Evolutionary conservation across 495 filamentous ascomycete species (phyloP), one percentile per base, ranked within the genome.

Genomic region (Aspergillus ellipticus): DNA sequence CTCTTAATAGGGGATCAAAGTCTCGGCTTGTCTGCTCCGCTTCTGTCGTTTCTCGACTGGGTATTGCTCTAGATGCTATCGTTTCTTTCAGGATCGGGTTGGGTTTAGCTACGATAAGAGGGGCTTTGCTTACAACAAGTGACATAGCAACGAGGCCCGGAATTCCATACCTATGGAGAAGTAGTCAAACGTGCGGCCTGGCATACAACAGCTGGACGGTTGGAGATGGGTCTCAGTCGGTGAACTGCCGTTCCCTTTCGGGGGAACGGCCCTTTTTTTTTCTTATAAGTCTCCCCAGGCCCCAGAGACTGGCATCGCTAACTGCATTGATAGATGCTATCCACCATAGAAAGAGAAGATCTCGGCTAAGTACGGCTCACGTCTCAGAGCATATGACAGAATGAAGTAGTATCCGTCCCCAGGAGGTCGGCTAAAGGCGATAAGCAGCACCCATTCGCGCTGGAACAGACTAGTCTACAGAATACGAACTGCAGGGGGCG

Each of bases 1-100:
- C 89, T 92, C 89, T 85, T 63, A 88, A 85, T 89, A 91, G 90
- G 89, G 90, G 77, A 84, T 96, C 91, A 96, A 92, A 91, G 91
- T 75, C 85, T 89, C 75, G 91, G 82, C 91, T 92, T 94, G 89
- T 95, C 90, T 76, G 82, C 67, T 51, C 55, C 47, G 45, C 33
- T 55, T 63, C 57, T 56, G 58, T 48, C 53, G 52, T 16, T 39
- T 42, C 50, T 52, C 33, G 19, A n/a, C 17, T 13, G n/a, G 47
- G 35, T 35, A 54, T 61, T 43, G 31, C 31, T 51, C 21, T 43
- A 46, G 35, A 42, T 43, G 52, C 37, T 5, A n/a, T 24, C 19
- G 39, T 46, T 56, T 53, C 50, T 16, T 41, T 42, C 50, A 53
- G 42, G 52, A 49, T 29, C 58, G 31, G 45, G 51, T 54, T 68